A percentile compares a stretch with the other conserved stretches of the same genome.
phyloP scores from a whole-genome alignment of 2,329 filamentous ascomycete species.

The Corinectria fuckeliana region DNA sequence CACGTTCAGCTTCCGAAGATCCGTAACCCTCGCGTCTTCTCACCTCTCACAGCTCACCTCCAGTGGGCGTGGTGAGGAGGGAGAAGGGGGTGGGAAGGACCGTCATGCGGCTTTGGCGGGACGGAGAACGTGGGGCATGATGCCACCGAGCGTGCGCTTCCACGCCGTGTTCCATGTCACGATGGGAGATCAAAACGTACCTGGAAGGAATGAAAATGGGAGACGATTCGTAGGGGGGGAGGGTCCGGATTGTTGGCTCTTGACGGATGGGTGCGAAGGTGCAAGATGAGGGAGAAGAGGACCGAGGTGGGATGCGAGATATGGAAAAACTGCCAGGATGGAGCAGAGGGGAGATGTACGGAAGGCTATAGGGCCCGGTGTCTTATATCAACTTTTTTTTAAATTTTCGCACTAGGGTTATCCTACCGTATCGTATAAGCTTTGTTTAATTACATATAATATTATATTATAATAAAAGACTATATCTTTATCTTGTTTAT shows the following conservation, averaged over 20 bases:
- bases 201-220: neutral
- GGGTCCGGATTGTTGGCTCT: neutral
- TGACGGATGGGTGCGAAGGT: neutral
- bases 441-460: no score
- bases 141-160: constrained; percentile 31
- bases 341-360: no score
- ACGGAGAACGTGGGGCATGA: constrained; percentile 30
- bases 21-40: neutral
- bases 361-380: no score
- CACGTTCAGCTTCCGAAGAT: no score
- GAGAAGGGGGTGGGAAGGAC: constrained; percentile 21
- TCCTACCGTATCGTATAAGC: no score
- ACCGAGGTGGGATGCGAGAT: neutral
- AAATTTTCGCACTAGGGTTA: no score
- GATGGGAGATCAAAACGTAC: constrained; percentile 1
- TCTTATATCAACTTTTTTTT: no score
- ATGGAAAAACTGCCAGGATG: no score
- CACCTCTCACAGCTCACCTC: constrained; percentile 2
- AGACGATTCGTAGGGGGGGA: neutral
- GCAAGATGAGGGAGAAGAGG: neutral
- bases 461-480: no score
- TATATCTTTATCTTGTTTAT: no score
- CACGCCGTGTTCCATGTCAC: constrained; percentile 26
- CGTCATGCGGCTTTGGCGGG: constrained; percentile 22
- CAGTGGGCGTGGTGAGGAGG: constrained; percentile 23